phyloP scores from a whole-genome alignment of 2,329 filamentous ascomycete species.

The Torrubiellomyces zombiae region DNA sequence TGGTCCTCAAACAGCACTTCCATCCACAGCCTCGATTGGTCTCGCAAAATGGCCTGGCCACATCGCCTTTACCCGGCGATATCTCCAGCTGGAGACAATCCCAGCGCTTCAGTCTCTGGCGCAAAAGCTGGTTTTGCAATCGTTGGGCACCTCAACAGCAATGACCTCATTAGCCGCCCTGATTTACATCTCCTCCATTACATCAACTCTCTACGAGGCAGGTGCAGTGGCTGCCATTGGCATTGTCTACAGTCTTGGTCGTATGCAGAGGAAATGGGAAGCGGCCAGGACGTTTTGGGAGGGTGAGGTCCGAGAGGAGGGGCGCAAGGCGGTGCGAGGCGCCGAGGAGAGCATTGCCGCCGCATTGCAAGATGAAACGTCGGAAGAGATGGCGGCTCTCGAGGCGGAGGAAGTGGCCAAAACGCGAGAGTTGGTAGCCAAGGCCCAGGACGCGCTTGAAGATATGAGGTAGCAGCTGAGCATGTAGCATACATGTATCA shows the following conservation, averaged over 20 bases:
- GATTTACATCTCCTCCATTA: slow-evolving; percentile 37
- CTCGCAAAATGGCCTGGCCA: slow-evolving; percentile 51
- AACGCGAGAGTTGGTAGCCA: slow-evolving; percentile 27
- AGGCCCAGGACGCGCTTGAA: slow-evolving; percentile 30
- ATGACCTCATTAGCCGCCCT: slow-evolving; percentile 37
- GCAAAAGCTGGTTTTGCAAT: slow-evolving; percentile 59
- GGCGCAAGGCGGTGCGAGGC: slow-evolving; percentile 42
- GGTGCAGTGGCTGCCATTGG: slow-evolving; percentile 45
- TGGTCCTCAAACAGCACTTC: slow-evolving; percentile 10
- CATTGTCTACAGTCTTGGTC: slow-evolving; percentile 38
- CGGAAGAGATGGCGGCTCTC: slow-evolving; percentile 9
- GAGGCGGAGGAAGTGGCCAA: slow-evolving; percentile 19
- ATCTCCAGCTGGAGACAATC: slow-evolving; percentile 48
- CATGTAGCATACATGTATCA: slow-evolving; percentile 1
- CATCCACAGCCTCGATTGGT: slow-evolving; percentile 6
- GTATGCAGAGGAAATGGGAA: slow-evolving; percentile 48
- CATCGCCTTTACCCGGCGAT: slow-evolving; percentile 53
- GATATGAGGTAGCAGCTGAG: slow-evolving; percentile 23
- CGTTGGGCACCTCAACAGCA: slow-evolving; percentile 53
- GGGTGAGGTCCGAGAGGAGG: slow-evolving; percentile 49
- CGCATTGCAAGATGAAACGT: slow-evolving; percentile 21
- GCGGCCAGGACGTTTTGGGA: slow-evolving; percentile 44
- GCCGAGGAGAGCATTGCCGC: slow-evolving; percentile 35
- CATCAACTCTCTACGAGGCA: slow-evolving; percentile 40
- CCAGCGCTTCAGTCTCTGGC: slow-evolving; percentile 56